Evolutionary conservation across 495 filamentous ascomycete genomes (phyloP), one percentile per base, ranked within the genome.

Genomic region (Penicillium egyptiacum): DNA sequence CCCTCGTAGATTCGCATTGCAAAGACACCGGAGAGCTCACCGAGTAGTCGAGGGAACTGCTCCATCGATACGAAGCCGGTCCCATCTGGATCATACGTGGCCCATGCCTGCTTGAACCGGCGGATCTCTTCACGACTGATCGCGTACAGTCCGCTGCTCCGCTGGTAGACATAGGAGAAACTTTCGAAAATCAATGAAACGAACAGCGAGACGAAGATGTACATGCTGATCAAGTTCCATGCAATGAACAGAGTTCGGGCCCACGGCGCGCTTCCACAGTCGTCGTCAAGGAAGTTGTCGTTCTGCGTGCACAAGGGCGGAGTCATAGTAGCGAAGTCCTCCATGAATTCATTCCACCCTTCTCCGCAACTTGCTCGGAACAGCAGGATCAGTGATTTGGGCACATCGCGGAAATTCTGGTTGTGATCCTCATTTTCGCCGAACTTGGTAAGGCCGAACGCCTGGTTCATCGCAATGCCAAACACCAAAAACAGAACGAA

Each of bases 211-310:
- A 98, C 92, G 63, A 99, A 99, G 71, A 99, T 94, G 74, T 98
- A 99, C 94, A 99, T 98, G 87, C 93, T 97, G 69, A 98, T 82
- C 64, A 99, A 91, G 76, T 99, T 99, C 94, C 94, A 99, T 11
- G 88, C 82, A 56, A 97, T 90, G 77, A 99, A 98, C 31, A 99
- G 78, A 43, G 81, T 81, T 33, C 90, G 81, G 16, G 94, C 92
- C 89, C 94, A 98, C 42, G 83, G 81, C 23, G 81, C 81, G 70
- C 94, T 93, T 33, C 94, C 94, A 66, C 94, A 99, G 75, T 98
- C 95, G 64, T 89, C 89, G n/a, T 89, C 72, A 57, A 90, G 88
- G 67, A 93, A 95, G 17, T 79, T 78, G 5, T 67, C 50, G 16
- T 78, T 79, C 7, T 81, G 75, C 1, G 89, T 88, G 74, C 94